phyloP scores from a whole-genome alignment of 228 moss, liverwort and hornwort species.

The Sphagnum fallax region DNA sequence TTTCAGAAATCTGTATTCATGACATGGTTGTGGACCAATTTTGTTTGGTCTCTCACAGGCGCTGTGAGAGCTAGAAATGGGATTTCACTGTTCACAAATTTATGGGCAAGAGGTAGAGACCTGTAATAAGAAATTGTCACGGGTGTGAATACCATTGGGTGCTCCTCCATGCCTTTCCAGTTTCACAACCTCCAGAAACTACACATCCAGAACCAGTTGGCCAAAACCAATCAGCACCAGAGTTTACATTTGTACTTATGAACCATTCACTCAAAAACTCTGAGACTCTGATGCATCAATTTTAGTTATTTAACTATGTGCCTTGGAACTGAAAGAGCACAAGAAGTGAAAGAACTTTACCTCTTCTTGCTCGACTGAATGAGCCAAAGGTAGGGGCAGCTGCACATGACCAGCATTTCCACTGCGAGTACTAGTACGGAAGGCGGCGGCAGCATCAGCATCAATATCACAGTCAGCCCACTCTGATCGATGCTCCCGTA shows the following conservation, averaged over 20 bases:
- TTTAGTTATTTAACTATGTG: no score
- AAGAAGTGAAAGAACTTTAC: constrained; percentile 5
- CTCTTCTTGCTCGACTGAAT: constrained; percentile 69
- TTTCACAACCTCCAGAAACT: constrained; percentile 79
- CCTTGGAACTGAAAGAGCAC: no score
- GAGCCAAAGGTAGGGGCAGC: constrained; percentile 60
- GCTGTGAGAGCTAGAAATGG: no score
- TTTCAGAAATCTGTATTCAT: no score
- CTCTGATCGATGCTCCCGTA: constrained; percentile 70
- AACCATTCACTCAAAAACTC: background rate
- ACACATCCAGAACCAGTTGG: constrained; percentile 1
- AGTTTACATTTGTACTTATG: no score
- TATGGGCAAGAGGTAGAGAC: constrained; percentile 6
- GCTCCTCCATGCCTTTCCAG: constrained; percentile 49
- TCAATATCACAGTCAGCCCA: constrained; percentile 79
- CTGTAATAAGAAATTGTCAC: constrained; percentile 65
- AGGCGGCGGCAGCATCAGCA: constrained; percentile 60
- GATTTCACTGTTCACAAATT: no score
- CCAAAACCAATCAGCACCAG: no score
- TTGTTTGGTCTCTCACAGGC: no score
- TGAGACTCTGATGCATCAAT: background rate
- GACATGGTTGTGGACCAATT: no score
- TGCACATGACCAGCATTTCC: constrained; percentile 53
- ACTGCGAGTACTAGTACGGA: constrained; percentile 38
- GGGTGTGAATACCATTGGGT: constrained; percentile 32